phyloP scores from a whole-genome alignment of 495 filamentous ascomycete genomes.

The Hyaloscypha bicolor region DNA sequence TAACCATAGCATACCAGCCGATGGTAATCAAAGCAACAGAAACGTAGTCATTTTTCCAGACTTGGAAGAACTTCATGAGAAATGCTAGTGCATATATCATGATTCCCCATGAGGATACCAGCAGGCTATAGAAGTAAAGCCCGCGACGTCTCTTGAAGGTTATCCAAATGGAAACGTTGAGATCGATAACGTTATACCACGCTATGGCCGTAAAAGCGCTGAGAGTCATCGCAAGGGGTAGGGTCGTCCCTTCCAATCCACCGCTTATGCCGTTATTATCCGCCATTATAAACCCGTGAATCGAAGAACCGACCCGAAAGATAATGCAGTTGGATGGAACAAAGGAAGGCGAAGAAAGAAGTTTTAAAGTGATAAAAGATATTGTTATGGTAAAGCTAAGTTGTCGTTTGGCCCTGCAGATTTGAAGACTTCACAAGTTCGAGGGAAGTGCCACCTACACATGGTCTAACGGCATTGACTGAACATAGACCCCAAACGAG shows the following conservation, averaged over 20 bases:
- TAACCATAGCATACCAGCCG: constrained; percentile 68
- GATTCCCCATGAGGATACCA: constrained; percentile 49
- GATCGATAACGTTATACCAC: constrained; percentile 48
- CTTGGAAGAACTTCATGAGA: constrained; percentile 60
- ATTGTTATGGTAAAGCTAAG: background rate
- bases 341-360: background rate
- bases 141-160: constrained; percentile 41
- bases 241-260: constrained; percentile 10
- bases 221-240: constrained; percentile 23
- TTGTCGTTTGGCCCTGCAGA: constrained; percentile 3
- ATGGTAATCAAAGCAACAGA: constrained; percentile 49
- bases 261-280: constrained; percentile 14
- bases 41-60: constrained; percentile 42
- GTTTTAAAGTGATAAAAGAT: background rate
- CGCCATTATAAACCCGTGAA: background rate
- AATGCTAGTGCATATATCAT: constrained; percentile 63
- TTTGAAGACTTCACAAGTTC: background rate
- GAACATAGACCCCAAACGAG: background rate
- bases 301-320: background rate
- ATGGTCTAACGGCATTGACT: background rate
- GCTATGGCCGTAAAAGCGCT: constrained; percentile 40
- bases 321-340: background rate
- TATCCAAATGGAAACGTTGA: constrained; percentile 40
- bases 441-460: background rate
- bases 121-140: constrained; percentile 48